Base-by-base conservation (phyloP, 257 asterid species). In the Craterostigma plantagineum region DNA sequence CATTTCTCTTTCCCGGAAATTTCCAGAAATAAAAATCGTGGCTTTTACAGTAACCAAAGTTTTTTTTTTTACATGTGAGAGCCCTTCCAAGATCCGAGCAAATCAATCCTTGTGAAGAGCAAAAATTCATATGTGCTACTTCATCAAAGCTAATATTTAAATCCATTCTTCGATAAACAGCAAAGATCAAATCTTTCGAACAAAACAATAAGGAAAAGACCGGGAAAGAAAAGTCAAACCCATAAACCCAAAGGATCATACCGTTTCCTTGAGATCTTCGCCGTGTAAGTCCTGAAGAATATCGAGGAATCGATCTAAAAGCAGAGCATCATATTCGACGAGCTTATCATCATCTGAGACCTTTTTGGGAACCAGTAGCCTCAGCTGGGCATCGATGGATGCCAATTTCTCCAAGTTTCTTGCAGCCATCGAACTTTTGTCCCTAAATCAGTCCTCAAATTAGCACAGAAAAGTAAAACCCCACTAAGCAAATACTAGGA, bases 301-400 rank as follows among this genome's bases (percentile, higher is more conserved):
- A 53, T 82, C 98, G 45, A 87, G 95, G 68, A 87, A 87, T 9
- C 93, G 81, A 58, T 87, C 98, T 59, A 87, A 63, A 16, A 87
- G 73, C 60, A 87, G 61, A 38, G 98, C 98, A 48, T 82, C 98
- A 55, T 87, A 87, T 65, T 87, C 98, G 45, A 87, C 92, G 39
- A 87, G 70, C 65, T 87, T 83, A 57, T 87, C 98, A 63, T 87
- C 98, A 59, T 87, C 98, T 0, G 98, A 87, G 5, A 82, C 93
- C 58, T 87, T 87, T 17, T 66, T 78, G 33, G 98, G 98, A 2
- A 84, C 98, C 59, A 87, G 53, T 8, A 77, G 66, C 82, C 98
- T 72, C 56, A 87, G 42, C 45, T 82, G 98, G 5, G 95, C 95
- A 69, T 87, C 98, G 61, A 87, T 87, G 7, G 98, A 87, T 48